Evolutionary conservation across 805 yeast genomes (phyloP), one percentile per base, ranked within the genome.

Genomic region (Ogataea pilisensis): DNA sequence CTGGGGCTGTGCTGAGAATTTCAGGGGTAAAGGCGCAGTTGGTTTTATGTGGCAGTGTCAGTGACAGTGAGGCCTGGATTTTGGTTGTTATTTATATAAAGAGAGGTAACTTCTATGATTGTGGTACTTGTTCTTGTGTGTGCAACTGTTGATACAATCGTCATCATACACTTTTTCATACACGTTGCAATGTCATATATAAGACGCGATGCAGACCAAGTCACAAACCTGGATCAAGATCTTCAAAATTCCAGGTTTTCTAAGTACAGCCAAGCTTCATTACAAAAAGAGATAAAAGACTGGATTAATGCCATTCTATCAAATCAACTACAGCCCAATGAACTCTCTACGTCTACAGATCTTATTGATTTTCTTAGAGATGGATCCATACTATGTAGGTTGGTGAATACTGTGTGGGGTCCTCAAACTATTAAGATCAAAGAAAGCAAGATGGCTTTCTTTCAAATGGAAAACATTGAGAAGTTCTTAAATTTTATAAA

Each of bases 381-480:
- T 48, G 95, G 95, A 3, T 65, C 68, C 0, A 60, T 70, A 0
- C 58, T 80, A n/a, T 76, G 83, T 47, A 60, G 62, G 45, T 48
- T 80, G 21, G 63, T 66, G 6, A 72, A 71, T 41, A 57, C 58
- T 1, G 66, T 76, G 14, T 60, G 57, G 55, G 67, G 69, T 5
- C 61, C 66, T 1, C 40, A 46, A 9, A 60, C 66, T 2, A 57
- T 68, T 3, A 75, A 70, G 46, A 80, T 61, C 57, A 85, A 82
- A 56, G 69, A 69, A 37, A 76, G 87, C 9, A 68, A 69, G 38
- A 79, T 85, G 82, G 91, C 95, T 2, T 87, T 86, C 58, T 75
- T 80, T 13, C 77, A 81, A 62, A 87, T 87, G 96, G 95, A 87
- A 55, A 86, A 86, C 54, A 85, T 87, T 26, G 78, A 87, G 37